Evolutionary conservation across 345 rosid species (phyloP).

Genomic region (Erodium maritimum): DNA sequence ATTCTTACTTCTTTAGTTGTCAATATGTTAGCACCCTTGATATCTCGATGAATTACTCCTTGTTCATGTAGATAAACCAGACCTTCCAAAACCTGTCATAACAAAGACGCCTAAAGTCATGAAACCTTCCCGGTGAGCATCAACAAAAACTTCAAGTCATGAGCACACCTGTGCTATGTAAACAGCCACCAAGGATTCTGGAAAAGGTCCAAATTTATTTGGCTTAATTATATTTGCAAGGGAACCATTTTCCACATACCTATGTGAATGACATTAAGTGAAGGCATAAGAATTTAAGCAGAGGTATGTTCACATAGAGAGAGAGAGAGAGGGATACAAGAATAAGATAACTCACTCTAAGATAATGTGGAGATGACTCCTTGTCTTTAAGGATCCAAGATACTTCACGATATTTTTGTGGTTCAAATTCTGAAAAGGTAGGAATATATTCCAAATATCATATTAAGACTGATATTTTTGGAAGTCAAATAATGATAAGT

Average conservation of each 20-base stretch:
- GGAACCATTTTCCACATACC: slow-evolving; percentile 98
- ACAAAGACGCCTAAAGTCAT: slow-evolving; percentile 9
- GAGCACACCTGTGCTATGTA: slow-evolving; percentile 91
- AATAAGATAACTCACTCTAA: slow-evolving; percentile 69
- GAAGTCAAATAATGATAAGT: neutral
- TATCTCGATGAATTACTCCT: slow-evolving; percentile 98
- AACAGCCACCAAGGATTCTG: slow-evolving; percentile 91
- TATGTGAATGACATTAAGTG: slow-evolving; percentile 19
- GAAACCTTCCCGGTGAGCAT: slow-evolving; percentile 5
- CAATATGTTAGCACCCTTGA: slow-evolving; percentile 98
- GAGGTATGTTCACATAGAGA: neutral
- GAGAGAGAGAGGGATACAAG: too few species aligned
- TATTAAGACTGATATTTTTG: slow-evolving; percentile 5
- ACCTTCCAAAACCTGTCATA: slow-evolving; percentile 84
- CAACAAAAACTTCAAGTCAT: slow-evolving; percentile 16
- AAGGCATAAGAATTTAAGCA: slow-evolving; percentile 7
- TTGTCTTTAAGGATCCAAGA: slow-evolving; percentile 92
- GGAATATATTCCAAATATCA: slow-evolving; percentile 7
- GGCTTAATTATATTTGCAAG: slow-evolving; percentile 98
- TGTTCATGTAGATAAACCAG: slow-evolving; percentile 95
- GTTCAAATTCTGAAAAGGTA: slow-evolving; percentile 65
- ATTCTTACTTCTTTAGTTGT: slow-evolving; percentile 85
- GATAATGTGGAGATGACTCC: slow-evolving; percentile 86
- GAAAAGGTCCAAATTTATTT: slow-evolving; percentile 96
- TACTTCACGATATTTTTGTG: slow-evolving; percentile 98